Base-by-base conservation (phyloP, 1,284 basidiomycete genomes). In the Cyathus olla region DNA sequence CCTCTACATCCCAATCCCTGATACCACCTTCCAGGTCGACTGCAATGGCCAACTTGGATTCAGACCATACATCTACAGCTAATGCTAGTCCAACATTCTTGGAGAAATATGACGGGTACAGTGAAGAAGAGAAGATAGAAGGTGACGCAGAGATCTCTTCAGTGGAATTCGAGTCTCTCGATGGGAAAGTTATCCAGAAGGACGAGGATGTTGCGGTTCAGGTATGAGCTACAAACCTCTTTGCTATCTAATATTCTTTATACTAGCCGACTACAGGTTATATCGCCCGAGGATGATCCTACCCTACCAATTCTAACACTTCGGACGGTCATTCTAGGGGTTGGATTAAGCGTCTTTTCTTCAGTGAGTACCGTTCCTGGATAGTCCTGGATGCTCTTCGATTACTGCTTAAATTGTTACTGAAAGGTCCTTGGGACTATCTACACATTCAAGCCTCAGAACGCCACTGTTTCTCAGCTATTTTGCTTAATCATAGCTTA, bases 401-500 rank as follows among this genome's bases (percentile, higher is more conserved):
- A 37, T 47, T 29, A 26, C 46, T 15, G 19, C 21, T 35, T 55
- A 19, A 44, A 47, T 21, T 57, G 9, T 28, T 52, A 10, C 35
- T 26, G 10, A 22, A 49, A 79, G 77, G 79, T 84, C 4, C 74
- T 86, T 22, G 77, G 79, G 0, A 85, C 85, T 3, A 86, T 87
- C 57, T 86, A 86, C 63, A 87, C 83, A 6, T 87, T 86, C 76
- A 86, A 85, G 79, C 84, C 84, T 10, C 81, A 88, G 73, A 87
- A 87, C 65, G 87, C 88, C 0, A 76, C 79, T 0, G 85, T 90
- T 2, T 87, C 87, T 10, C 85, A 88, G 60, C 76, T 89, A 5
- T 87, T 90, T 72, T 84, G 85, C 60, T 76, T 89, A 21, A 85
- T 90, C 62, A 85, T 89, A 52, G 85, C 87, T 1, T 90, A 90